Evolutionary conservation across 129 eudicot species (phyloP).

Genomic region (Arctium minus): DNA sequence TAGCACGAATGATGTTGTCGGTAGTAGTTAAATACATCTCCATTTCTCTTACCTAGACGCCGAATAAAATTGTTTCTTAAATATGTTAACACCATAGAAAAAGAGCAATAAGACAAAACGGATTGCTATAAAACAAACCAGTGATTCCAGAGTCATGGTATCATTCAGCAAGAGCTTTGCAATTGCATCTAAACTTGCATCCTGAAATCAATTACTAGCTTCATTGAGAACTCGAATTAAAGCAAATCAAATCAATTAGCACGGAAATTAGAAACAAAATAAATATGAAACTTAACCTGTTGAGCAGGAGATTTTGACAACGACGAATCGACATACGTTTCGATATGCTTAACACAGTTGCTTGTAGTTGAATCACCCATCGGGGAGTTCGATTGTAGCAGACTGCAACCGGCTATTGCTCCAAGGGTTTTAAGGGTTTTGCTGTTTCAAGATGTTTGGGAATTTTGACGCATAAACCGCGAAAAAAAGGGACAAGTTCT

Average conservation of each 20-base stretch:
- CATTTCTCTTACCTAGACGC: constrained; percentile 76
- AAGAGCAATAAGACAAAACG: neutral
- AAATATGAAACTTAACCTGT: constrained; percentile 47
- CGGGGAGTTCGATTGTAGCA: neutral
- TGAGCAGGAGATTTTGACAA: constrained; percentile 48
- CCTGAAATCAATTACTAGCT: constrained; percentile 40
- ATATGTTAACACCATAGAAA: neutral
- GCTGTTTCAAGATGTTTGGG: neutral
- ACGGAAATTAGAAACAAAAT: neutral
- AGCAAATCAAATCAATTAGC: neutral
- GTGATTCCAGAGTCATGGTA: constrained; percentile 45
- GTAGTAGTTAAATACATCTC: constrained; percentile 88
- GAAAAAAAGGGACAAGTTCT: neutral
- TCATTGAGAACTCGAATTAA: neutral
- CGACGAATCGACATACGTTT: constrained; percentile 64
- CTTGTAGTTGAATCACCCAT: constrained; percentile 36
- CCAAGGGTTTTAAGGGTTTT: constrained; percentile 40
- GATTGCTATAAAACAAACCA: constrained; percentile 39
- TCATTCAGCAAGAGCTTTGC: constrained; percentile 64
- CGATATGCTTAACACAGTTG: constrained; percentile 51
- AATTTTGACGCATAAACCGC: constrained; percentile 5
- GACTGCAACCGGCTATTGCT: neutral
- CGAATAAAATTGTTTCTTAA: neutral
- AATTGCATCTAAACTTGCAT: constrained; percentile 64
- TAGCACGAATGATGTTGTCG: constrained; percentile 69